Evolutionary conservation across 345 rosid genomes (phyloP).

Genomic region (Populus ilicifolia): DNA sequence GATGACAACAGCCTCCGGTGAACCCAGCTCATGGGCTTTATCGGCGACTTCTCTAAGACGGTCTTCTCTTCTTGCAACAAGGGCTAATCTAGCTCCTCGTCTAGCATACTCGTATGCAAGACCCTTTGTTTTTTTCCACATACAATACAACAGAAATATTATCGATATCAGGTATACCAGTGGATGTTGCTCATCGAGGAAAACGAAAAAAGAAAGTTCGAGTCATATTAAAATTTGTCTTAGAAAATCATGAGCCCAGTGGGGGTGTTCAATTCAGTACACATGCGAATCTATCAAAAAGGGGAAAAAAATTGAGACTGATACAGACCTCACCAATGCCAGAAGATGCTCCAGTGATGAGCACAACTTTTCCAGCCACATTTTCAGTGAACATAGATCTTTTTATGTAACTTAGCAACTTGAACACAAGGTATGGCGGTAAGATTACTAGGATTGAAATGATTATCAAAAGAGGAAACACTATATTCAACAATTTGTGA

Average conservation of each 20-base stretch:
- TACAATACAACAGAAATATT: background rate
- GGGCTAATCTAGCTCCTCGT: constrained; percentile 16
- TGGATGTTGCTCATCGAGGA: too few species aligned
- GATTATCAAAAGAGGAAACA: too few species aligned
- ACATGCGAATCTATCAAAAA: too few species aligned
- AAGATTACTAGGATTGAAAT: constrained; percentile 14
- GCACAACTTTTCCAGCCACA: constrained; percentile 48
- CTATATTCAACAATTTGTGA: too few species aligned
- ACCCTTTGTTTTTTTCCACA: constrained; percentile 18
- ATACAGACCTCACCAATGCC: constrained; percentile 56
- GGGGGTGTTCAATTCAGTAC: too few species aligned
- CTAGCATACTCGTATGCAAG: constrained; percentile 38
- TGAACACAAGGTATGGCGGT: constrained; percentile 41
- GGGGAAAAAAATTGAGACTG: too few species aligned
- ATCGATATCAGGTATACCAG: too few species aligned
- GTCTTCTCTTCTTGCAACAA: constrained; percentile 11
- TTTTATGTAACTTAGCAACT: constrained; percentile 32
- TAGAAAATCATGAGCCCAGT: too few species aligned
- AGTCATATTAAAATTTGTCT: too few species aligned
- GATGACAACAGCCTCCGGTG: constrained; percentile 18
- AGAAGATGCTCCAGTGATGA: constrained; percentile 67
- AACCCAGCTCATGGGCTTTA: constrained; percentile 7
- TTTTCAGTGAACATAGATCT: constrained; percentile 36
- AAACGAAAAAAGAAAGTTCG: too few species aligned
- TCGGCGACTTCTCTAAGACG: constrained; percentile 9